Evolutionary conservation across 345 rosid genomes (phyloP).

Genomic region (Schrenkiella parvula): DNA sequence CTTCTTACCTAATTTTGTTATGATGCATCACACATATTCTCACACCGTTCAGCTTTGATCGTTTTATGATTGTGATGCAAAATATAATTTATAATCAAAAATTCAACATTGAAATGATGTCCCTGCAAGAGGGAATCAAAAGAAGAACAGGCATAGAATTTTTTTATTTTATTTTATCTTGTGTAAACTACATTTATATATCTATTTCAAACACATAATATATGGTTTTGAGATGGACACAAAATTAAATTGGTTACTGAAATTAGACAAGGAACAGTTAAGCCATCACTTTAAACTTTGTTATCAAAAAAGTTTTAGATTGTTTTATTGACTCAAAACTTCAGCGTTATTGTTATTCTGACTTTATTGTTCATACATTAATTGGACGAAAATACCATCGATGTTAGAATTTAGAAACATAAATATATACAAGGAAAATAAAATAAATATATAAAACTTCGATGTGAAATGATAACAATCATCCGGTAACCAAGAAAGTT

Average conservation of each 20-base stretch:
- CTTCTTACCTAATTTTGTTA: conserved; percentile 14
- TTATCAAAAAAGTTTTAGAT: not conserved
- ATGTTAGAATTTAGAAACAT: not conserved
- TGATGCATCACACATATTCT: not conserved
- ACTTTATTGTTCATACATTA: not conserved
- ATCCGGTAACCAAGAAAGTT: not conserved
- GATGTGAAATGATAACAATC: not conserved
- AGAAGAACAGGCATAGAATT: not conserved
- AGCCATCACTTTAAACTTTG: not conserved
- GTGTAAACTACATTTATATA: not conserved
- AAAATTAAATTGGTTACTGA: not conserved
- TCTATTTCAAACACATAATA: not conserved
- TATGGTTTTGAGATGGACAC: not conserved
- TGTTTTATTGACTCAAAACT: not conserved
- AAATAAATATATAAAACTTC: not conserved
- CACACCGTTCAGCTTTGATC: not conserved
- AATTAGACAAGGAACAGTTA: not conserved
- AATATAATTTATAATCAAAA: not conserved
- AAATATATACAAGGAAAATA: not conserved
- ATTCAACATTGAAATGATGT: not conserved
- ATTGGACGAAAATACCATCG: no score
- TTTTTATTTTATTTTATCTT: no score
- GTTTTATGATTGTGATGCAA: not conserved
- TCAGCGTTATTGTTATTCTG: not conserved
- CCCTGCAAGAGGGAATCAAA: not conserved